Evolutionary conservation across 371 early-diverging fungal species (phyloP).

Genomic region (Gilbertella persicaria): DNA sequence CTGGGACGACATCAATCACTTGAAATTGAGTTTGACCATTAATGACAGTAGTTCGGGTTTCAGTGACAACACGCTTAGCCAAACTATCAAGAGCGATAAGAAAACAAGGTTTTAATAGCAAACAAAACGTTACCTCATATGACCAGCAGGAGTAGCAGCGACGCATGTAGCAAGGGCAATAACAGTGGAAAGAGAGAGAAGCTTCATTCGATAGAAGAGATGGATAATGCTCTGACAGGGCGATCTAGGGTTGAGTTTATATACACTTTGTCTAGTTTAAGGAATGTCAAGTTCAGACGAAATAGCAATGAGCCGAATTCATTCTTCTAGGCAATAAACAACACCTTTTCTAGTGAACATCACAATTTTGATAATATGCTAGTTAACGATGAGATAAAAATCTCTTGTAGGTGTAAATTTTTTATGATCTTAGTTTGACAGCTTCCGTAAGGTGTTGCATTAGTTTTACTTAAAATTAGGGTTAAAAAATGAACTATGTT

Average conservation of each 20-base stretch:
- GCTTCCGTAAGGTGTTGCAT: no score
- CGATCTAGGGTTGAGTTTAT: not conserved
- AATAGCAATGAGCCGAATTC: no score
- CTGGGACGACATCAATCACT: not conserved
- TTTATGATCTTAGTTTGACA: no score
- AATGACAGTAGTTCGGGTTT: not conserved
- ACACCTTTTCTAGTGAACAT: no score
- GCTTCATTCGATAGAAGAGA: not conserved
- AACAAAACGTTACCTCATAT: constrained; percentile 2
- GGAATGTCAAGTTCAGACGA: no score
- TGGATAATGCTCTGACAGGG: not conserved
- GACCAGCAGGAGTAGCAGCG: not conserved
- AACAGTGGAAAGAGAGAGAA: not conserved
- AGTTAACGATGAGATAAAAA: no score
- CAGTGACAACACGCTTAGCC: not conserved
- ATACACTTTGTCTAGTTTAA: not conserved
- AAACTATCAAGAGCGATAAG: no score
- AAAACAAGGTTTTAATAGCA: not conserved
- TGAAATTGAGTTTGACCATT: not conserved
- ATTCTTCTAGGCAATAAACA: no score
- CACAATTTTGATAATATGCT: no score
- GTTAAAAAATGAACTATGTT: no score
- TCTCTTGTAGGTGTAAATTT: no score
- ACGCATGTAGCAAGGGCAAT: not conserved
- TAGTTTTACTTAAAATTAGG: no score